phyloP scores from a whole-genome alignment of 192 early-diverging fungal genomes.

The Funneliformis mosseae region DNA sequence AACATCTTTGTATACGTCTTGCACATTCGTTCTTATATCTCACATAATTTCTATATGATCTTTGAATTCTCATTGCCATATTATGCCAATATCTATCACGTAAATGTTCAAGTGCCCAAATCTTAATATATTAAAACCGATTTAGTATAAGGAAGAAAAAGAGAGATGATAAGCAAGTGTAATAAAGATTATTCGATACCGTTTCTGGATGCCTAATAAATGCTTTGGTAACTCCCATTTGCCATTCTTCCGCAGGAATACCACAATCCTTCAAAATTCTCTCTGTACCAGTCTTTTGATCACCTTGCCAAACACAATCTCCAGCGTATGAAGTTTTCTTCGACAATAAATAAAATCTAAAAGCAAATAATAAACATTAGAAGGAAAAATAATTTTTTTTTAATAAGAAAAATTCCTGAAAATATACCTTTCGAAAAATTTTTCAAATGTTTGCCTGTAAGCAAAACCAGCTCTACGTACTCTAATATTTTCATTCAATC shows the following conservation, averaged over 20 bases:
- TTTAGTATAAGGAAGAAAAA: not conserved
- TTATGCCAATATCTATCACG: constrained; percentile 96
- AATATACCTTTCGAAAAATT: constrained; percentile 65
- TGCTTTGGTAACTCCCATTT: constrained; percentile 91
- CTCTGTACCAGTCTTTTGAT: constrained; percentile 67
- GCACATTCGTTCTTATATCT: constrained; percentile 68
- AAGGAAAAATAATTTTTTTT: not conserved
- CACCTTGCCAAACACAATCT: constrained; percentile 82
- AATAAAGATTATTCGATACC: constrained; percentile 33
- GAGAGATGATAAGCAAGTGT: not conserved
- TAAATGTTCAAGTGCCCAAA: constrained; percentile 88
- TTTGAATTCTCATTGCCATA: constrained; percentile 92
- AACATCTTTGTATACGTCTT: constrained; percentile 73
- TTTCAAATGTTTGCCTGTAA: constrained; percentile 93
- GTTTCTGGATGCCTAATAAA: constrained; percentile 97
- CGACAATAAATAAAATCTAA: constrained; percentile 76
- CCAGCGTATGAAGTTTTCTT: constrained; percentile 80
- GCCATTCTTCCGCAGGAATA: constrained; percentile 88
- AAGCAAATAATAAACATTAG: constrained; percentile 42
- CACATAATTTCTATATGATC: constrained; percentile 81
- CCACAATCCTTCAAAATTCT: constrained; percentile 86
- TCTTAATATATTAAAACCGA: constrained; percentile 27
- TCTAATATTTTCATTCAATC: constrained; percentile 96
- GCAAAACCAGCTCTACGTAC: constrained; percentile 98
- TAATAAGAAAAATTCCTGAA: constrained; percentile 1